phyloP scores from a whole-genome alignment of 164 flowering plant species.

The Nymphaea thermarum region DNA sequence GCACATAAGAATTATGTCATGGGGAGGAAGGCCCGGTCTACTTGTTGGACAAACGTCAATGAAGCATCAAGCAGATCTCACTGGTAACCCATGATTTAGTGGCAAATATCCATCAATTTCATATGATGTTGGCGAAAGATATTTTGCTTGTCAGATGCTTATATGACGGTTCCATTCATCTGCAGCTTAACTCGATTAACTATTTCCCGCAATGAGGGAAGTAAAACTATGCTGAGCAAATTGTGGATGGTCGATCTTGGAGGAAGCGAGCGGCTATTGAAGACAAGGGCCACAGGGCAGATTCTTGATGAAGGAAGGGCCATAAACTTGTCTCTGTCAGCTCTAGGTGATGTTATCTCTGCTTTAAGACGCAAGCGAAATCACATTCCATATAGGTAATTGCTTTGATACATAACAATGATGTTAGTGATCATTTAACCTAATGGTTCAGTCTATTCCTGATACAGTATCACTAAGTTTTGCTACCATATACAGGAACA shows the following conservation, averaged over 20 bases:
- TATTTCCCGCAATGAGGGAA: slow-evolving; percentile 26
- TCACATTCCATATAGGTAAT: slow-evolving; percentile 77
- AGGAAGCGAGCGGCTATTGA: slow-evolving; percentile 71
- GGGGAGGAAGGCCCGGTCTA: slow-evolving; percentile 60
- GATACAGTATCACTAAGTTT: background rate
- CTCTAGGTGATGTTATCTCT: slow-evolving; percentile 77
- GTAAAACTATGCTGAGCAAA: slow-evolving; percentile 39
- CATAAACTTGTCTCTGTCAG: slow-evolving; percentile 83
- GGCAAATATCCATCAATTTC: too few species aligned
- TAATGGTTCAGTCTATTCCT: background rate
- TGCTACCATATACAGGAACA: slow-evolving; percentile 46
- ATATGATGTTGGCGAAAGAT: too few species aligned
- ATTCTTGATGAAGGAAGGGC: slow-evolving; percentile 80
- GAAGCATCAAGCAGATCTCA: slow-evolving; percentile 85
- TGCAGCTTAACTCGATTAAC: slow-evolving; percentile 66
- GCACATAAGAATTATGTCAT: slow-evolving; percentile 57
- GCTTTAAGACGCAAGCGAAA: slow-evolving; percentile 57
- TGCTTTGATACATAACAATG: slow-evolving; percentile 4
- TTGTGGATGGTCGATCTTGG: slow-evolving; percentile 94
- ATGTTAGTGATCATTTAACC: background rate
- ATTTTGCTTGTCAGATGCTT: too few species aligned
- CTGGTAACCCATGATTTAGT: slow-evolving; percentile 30
- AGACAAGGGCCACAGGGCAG: slow-evolving; percentile 78
- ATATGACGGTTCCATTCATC: background rate
- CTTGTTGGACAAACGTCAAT: slow-evolving; percentile 73